phyloP scores from a whole-genome alignment of 2,329 filamentous ascomycete species.

The Penicillium nordicum region DNA sequence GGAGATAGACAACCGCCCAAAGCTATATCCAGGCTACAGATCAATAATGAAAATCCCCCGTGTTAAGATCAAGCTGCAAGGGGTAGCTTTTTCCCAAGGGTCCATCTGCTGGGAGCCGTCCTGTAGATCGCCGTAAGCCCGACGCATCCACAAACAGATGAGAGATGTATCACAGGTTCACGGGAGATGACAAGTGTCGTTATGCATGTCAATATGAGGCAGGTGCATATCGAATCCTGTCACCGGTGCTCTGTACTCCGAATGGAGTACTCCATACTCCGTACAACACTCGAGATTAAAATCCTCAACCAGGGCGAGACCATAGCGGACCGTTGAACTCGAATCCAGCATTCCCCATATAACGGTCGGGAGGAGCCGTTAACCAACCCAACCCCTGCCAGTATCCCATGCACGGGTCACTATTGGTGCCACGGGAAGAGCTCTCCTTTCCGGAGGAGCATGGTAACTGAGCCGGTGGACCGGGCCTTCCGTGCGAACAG shows the following conservation, averaged over 20 bases:
- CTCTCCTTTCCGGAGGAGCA: neutral
- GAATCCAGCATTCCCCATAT: constrained; percentile 11
- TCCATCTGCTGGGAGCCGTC: constrained; percentile 6
- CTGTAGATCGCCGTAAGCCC: constrained; percentile 8
- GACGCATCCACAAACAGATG: neutral
- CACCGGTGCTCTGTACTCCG: neutral
- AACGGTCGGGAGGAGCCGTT: constrained; percentile 23
- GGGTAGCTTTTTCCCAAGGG: neutral
- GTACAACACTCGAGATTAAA: neutral
- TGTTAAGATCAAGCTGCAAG: neutral
- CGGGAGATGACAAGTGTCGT: neutral
- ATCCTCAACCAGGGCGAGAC: constrained; percentile 7
- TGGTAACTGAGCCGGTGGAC: neutral
- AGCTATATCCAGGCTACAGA: neutral
- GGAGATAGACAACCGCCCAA: neutral
- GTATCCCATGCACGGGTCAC: neutral
- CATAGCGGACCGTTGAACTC: constrained; percentile 16
- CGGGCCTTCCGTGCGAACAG: constrained; percentile 7
- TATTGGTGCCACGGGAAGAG: neutral
- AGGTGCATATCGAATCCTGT: neutral
- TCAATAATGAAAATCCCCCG: neutral
- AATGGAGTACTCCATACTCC: neutral
- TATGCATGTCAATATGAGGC: neutral
- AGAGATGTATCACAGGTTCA: neutral
- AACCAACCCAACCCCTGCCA: neutral